phyloP scores from a whole-genome alignment of 2,329 filamentous ascomycete genomes.

The Aureobasidium subglaciale region DNA sequence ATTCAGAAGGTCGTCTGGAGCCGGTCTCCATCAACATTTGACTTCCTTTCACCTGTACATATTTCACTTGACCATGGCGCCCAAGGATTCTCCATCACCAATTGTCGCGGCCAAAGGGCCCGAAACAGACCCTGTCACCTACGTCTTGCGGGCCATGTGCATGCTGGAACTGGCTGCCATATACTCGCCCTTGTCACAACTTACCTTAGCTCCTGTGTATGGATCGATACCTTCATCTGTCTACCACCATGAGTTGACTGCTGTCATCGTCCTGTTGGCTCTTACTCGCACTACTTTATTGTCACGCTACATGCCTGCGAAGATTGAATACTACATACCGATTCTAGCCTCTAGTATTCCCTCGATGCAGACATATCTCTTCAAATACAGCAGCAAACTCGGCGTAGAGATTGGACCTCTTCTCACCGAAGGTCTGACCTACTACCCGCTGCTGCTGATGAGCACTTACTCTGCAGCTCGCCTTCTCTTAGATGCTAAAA shows the following conservation, averaged over 20 bases:
- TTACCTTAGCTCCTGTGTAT: conserved; percentile 79
- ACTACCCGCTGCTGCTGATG: conserved; percentile 46
- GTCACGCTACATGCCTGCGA: neutral
- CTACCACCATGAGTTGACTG: conserved; percentile 59
- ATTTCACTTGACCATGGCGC: neutral
- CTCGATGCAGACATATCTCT: conserved; percentile 63
- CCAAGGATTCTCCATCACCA: neutral
- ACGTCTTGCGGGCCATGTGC: conserved; percentile 27
- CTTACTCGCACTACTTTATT: neutral
- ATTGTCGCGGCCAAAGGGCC: neutral
- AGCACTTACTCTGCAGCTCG: conserved; percentile 32
- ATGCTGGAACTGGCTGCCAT: conserved; percentile 51
- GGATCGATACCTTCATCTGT: conserved; percentile 71
- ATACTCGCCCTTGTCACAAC: conserved; percentile 63
- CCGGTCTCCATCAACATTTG: neutral
- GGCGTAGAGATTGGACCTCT: conserved; percentile 67
- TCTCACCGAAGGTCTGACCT: conserved; percentile 64
- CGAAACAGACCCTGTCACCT: neutral
- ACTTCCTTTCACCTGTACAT: neutral
- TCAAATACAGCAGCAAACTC: conserved; percentile 56
- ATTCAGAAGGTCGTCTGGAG: neutral
- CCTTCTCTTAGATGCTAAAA: conserved; percentile 12
- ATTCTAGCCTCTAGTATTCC: conserved; percentile 71
- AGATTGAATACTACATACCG: conserved; percentile 52
- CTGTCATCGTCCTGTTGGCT: neutral